Percentiles rank a stretch among this genome's conserved stretches.
These are phyloP conservation scores for Aegilops longissima DNA, from an alignment of 176 grass and related monocot species.

Conservation along the genomic window DNA sequence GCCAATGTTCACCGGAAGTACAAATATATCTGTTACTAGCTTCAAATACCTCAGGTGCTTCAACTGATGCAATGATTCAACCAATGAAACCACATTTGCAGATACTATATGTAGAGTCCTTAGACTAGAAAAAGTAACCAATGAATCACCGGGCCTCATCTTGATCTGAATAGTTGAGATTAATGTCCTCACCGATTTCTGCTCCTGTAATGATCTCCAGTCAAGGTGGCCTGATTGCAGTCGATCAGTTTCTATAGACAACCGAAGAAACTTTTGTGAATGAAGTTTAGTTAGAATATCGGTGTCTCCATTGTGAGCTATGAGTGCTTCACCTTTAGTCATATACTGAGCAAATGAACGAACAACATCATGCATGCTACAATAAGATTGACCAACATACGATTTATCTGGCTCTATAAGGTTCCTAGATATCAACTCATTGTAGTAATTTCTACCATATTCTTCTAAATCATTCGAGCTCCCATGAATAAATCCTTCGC, in stretches of 20 bases:
- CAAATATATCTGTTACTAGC: neutral
- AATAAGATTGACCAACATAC: too few species aligned
- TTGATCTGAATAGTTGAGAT: neutral
- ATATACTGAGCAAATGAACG: slow-evolving; percentile 23
- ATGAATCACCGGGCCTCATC: neutral
- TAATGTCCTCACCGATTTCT: neutral
- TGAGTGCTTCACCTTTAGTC: neutral
- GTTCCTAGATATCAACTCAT: too few species aligned
- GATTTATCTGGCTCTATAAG: too few species aligned
- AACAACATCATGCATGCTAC: too few species aligned
- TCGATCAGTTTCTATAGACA: neutral
- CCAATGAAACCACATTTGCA: neutral
- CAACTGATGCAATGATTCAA: slow-evolving; percentile 6
- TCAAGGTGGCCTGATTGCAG: neutral
- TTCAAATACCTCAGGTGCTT: slow-evolving; percentile 37
- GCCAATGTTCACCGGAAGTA: neutral
- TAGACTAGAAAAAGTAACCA: neutral
- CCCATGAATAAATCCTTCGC: too few species aligned
- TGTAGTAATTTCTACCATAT: too few species aligned
- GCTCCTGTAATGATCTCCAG: neutral
- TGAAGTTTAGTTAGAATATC: neutral
- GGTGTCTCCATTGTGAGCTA: neutral
- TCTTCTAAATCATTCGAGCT: too few species aligned
- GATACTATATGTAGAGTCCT: neutral
- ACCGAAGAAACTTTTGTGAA: neutral